A percentile compares a stretch with the other conserved stretches of the same genome.
These are phyloP conservation scores for Pseudogymnoascus sp. DNA, from an alignment of 2,329 filamentous ascomycete genomes.

Conservation along the genomic window DNA sequence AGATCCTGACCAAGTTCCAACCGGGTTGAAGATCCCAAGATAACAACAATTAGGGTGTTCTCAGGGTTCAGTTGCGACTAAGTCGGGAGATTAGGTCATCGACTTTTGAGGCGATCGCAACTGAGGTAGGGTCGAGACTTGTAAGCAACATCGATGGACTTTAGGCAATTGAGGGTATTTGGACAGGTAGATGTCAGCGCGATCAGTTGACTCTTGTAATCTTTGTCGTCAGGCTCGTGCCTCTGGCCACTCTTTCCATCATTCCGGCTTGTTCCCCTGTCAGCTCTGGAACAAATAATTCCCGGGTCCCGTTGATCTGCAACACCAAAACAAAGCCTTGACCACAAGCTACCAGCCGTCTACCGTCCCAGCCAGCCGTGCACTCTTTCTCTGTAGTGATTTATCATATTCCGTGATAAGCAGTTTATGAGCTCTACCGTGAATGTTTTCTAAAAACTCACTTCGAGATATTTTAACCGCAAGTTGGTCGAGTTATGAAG, in stretches of 20 bases:
- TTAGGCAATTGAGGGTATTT: conserved; percentile 1
- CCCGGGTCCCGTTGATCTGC: neutral
- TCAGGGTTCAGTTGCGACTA: conserved; percentile 5
- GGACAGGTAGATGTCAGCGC: neutral
- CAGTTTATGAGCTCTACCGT: neutral
- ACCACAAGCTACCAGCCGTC: neutral
- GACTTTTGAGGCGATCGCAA: neutral
- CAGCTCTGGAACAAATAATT: conserved; percentile 5
- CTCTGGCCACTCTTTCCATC: conserved; percentile 5
- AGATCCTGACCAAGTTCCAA: neutral
- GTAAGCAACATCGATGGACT: neutral
- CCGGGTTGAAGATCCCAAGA: neutral
- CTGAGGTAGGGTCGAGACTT: neutral
- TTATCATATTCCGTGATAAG: neutral
- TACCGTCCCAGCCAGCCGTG: neutral
- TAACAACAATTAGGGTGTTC: neutral
- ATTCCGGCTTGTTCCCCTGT: conserved; percentile 8
- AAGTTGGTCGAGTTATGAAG: neutral
- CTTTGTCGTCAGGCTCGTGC: conserved; percentile 5
- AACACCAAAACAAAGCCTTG: conserved; percentile 2
- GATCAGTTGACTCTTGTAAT: conserved; percentile 6
- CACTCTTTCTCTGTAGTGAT: neutral
- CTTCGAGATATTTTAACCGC: neutral
- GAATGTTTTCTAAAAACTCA: neutral
- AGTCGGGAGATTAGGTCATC: conserved; percentile 1